A percentile compares a stretch with the other conserved stretches of the same genome.
phyloP scores from a whole-genome alignment of 495 filamentous ascomycete species.

The Neurospora tetraspora region DNA sequence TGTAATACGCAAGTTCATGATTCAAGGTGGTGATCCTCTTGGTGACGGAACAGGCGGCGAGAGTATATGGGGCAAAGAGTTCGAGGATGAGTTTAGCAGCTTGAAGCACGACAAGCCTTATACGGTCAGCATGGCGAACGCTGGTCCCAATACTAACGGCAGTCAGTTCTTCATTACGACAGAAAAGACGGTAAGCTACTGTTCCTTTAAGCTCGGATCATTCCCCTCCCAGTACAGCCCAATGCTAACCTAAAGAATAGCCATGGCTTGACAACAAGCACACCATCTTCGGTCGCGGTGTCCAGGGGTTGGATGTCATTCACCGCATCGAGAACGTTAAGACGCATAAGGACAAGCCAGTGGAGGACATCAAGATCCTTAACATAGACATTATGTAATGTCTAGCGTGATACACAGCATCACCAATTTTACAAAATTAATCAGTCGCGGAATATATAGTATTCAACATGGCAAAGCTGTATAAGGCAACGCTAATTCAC shows the following conservation, averaged over 20 bases:
- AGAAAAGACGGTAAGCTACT: slow-evolving; percentile 62
- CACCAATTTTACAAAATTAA: too few species aligned
- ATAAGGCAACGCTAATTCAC: not conserved
- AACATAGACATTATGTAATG: slow-evolving; percentile 53
- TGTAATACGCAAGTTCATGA: slow-evolving; percentile 98
- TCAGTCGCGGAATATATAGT: not conserved
- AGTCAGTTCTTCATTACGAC: slow-evolving; percentile 99
- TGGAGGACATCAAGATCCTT: slow-evolving; percentile 95
- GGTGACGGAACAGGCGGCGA: slow-evolving; percentile 95
- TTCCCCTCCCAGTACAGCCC: not conserved
- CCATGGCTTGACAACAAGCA: slow-evolving; percentile 96
- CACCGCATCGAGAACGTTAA: slow-evolving; percentile 90
- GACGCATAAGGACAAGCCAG: slow-evolving; percentile 92
- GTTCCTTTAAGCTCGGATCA: not conserved
- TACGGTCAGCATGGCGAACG: slow-evolving; percentile 95
- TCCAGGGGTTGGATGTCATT: slow-evolving; percentile 87
- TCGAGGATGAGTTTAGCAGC: slow-evolving; percentile 88
- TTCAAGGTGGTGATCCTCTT: slow-evolving; percentile 83
- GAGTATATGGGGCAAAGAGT: slow-evolving; percentile 93
- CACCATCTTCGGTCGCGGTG: slow-evolving; percentile 86
- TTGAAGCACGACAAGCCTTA: slow-evolving; percentile 94
- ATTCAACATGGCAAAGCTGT: not conserved
- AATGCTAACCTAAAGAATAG: slow-evolving; percentile 20
- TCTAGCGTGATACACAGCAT: not conserved
- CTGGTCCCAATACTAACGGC: slow-evolving; percentile 68